A percentile compares a stretch with the other conserved stretches of the same genome.
phyloP scores from a whole-genome alignment of 768 basidiomycete genomes.

The Tricholoma matsutake region DNA sequence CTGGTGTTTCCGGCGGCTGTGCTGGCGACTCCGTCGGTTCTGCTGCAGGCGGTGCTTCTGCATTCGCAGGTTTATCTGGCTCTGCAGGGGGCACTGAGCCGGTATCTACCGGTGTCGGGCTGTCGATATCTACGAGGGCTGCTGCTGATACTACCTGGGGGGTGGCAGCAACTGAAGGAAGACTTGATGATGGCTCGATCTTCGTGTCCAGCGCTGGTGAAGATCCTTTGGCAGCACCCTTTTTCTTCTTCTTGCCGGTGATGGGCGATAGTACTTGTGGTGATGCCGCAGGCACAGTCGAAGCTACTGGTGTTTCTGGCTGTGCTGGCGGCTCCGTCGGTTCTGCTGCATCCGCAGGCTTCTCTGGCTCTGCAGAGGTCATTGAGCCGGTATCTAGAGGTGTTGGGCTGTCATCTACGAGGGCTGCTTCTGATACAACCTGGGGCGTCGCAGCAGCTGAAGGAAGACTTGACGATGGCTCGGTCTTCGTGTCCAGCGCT shows the following conservation, averaged over 20 bases:
- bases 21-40: neutral
- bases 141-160: neutral
- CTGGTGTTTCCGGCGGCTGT: slow-evolving; percentile 13
- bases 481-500: neutral
- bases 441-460: neutral
- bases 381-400: neutral
- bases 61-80: neutral
- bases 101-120: neutral
- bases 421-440: neutral
- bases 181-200: neutral
- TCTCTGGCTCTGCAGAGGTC: neutral
- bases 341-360: neutral
- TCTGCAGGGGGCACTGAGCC: neutral
- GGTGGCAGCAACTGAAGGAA: neutral
- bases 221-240: slow-evolving; percentile 2
- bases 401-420: neutral
- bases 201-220: slow-evolving; percentile 1
- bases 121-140: neutral
- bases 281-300: slow-evolving; percentile 7
- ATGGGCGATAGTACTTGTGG: slow-evolving; percentile 6
- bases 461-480: neutral
- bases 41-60: too few relatives aligned
- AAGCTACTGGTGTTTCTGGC: slow-evolving; percentile 4
- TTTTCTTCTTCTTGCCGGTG: too few relatives aligned
- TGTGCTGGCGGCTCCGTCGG: neutral